phyloP scores from a whole-genome alignment of 1,284 basidiomycete genomes.

The Athelia sp. region DNA sequence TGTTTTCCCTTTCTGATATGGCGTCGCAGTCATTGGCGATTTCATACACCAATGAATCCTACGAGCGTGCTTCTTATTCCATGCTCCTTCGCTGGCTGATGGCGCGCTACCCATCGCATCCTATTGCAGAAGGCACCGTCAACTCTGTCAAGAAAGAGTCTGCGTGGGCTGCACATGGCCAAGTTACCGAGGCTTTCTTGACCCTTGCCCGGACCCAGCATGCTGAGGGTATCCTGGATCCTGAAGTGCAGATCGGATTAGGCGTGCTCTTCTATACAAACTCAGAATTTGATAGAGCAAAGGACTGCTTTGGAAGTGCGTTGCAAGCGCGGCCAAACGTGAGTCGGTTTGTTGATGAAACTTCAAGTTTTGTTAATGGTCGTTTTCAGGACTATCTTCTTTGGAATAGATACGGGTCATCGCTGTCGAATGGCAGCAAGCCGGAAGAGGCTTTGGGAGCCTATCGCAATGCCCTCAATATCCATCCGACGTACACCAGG shows the following conservation, averaged over 20 bases:
- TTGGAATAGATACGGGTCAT: conserved; percentile 97
- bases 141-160: conserved; percentile 53
- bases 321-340: conserved; percentile 72
- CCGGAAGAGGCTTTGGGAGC: conserved; percentile 95
- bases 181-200: conserved; percentile 83
- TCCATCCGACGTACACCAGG: conserved; percentile 94
- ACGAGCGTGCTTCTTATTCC: conserved; percentile 83
- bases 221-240: conserved; percentile 68
- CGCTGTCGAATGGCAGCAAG: conserved; percentile 90
- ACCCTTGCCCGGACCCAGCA: conserved; percentile 81
- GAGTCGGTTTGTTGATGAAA: conserved; percentile 11
- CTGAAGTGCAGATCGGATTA: conserved; percentile 91
- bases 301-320: conserved; percentile 90
- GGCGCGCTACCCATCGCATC: conserved; percentile 69
- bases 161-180: conserved; percentile 83
- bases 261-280: conserved; percentile 93
- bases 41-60: conserved; percentile 95
- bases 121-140: conserved; percentile 53
- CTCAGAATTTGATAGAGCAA: conserved; percentile 73
- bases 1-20: neutral
- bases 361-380: neutral
- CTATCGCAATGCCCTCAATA: conserved; percentile 88
- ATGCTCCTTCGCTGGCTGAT: conserved; percentile 88
- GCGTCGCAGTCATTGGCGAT: conserved; percentile 83
- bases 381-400: conserved; percentile 77